A percentile compares a stretch with the other conserved stretches of the same genome.
phyloP scores from a whole-genome alignment of 2,329 filamentous ascomycete species.

The Sarocladium brachiariae region DNA sequence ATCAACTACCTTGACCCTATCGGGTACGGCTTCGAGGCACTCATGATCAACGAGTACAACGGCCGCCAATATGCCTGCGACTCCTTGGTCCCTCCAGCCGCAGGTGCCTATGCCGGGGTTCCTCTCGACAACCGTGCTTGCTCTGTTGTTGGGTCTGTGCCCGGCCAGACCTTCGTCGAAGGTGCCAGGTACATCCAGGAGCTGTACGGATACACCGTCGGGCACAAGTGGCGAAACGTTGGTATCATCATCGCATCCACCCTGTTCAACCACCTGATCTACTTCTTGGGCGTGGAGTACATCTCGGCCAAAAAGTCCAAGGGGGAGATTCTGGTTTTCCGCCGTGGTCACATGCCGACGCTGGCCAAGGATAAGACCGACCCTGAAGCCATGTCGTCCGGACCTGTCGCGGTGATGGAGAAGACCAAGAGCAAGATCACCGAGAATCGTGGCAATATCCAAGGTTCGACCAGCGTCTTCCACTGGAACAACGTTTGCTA shows the following conservation, averaged over 20 bases:
- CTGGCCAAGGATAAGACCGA: conserved; percentile 16
- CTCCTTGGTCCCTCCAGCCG: conserved; percentile 17
- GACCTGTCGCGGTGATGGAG: conserved; percentile 16
- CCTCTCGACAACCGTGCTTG: conserved; percentile 33
- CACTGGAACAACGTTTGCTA: conserved; percentile 76
- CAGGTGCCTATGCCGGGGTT: conserved; percentile 20
- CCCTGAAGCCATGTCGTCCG: conserved; percentile 15
- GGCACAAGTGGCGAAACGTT: conserved; percentile 49
- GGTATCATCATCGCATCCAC: conserved; percentile 49
- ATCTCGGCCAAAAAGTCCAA: conserved; percentile 12
- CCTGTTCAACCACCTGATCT: conserved; percentile 29
- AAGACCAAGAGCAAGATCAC: conserved; percentile 13
- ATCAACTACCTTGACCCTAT: conserved; percentile 59
- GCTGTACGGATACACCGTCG: conserved; percentile 39
- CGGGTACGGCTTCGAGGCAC: conserved; percentile 55
- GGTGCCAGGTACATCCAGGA: conserved; percentile 41
- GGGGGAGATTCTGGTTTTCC: conserved; percentile 40
- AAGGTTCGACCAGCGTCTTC: conserved; percentile 48
- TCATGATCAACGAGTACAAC: conserved; percentile 62
- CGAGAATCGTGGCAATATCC: conserved; percentile 2
- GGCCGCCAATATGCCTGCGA: conserved; percentile 19
- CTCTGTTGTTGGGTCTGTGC: conserved; percentile 37
- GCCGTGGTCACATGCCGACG: conserved; percentile 29
- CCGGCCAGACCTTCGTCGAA: conserved; percentile 35
- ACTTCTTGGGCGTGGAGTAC: conserved; percentile 9